Evolutionary conservation across 305 asterid species (phyloP).

Genomic region (Fraxinus velutina): DNA sequence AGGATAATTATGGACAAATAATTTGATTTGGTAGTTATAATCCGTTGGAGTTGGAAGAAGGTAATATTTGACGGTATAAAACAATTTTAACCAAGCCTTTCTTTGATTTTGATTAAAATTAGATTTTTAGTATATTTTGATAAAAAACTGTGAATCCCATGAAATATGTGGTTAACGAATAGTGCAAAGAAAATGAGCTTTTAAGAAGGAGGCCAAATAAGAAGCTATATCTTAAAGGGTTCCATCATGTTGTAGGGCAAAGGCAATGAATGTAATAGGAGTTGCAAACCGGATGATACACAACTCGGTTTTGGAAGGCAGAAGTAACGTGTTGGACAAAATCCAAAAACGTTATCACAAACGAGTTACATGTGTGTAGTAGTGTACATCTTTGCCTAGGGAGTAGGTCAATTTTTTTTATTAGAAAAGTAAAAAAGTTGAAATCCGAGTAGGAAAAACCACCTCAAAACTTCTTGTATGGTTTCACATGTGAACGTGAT

Average conservation of each 20-base stretch:
- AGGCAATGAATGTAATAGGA: neutral
- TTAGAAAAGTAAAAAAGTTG: neutral
- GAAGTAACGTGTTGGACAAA: neutral
- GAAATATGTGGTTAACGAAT: neutral
- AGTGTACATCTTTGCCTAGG: neutral
- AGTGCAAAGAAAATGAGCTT: neutral
- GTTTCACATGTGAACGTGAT: neutral
- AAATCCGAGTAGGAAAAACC: neutral
- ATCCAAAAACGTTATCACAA: neutral
- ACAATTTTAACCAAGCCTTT: neutral
- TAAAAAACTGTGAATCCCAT: no score
- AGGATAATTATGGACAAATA: neutral
- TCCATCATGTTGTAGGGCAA: neutral
- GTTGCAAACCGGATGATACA: no score
- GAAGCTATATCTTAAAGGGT: neutral
- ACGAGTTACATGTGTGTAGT: neutral
- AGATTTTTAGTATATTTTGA: neutral
- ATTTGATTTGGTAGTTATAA: neutral
- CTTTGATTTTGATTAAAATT: no score
- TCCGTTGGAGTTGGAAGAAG: neutral
- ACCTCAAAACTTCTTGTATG: neutral
- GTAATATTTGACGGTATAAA: neutral
- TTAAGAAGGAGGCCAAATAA: neutral
- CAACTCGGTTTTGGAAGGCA: neutral
- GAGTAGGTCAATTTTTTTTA: neutral